These are phyloP conservation scores for Alternaria ventricosa DNA, from an alignment of 2,329 filamentous ascomycete species.

Conservation along the genomic window DNA sequence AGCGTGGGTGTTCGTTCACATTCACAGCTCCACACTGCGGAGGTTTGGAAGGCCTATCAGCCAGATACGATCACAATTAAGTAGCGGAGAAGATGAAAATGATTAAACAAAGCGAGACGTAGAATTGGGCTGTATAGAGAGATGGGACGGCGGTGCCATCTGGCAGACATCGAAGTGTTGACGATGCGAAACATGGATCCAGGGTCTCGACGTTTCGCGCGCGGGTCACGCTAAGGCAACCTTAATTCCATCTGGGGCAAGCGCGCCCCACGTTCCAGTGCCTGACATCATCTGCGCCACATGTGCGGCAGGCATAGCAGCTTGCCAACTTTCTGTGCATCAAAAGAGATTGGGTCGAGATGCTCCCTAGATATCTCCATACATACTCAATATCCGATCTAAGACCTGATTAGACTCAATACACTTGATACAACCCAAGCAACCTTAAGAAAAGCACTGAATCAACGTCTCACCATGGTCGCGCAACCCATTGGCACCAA, in stretches of 20 bases:
- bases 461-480: conserved; percentile 22
- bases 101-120: background rate
- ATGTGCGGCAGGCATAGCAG: conserved; percentile 8
- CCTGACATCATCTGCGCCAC: conserved; percentile 37
- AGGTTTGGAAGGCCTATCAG: conserved; percentile 8
- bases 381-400: background rate
- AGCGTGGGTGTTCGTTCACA: conserved; percentile 21
- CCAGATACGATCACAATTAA: conserved; percentile 5
- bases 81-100: background rate
- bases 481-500: conserved; percentile 37
- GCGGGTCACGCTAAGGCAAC: conserved; percentile 31
- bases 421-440: background rate
- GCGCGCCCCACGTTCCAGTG: conserved; percentile 19
- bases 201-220: conserved; percentile 31
- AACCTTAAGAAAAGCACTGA: background rate
- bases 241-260: conserved; percentile 26
- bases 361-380: background rate
- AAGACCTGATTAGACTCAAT: background rate
- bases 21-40: conserved; percentile 20
- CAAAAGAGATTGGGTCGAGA: conserved; percentile 2
- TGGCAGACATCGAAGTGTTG: conserved; percentile 13
- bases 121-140: conserved; percentile 1
- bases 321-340: conserved; percentile 22
- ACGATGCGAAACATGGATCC: conserved; percentile 26
- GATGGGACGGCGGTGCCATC: conserved; percentile 13